phyloP scores from a whole-genome alignment of 371 early-diverging fungal genomes.

The Apophysomyces trapeziformis region DNA sequence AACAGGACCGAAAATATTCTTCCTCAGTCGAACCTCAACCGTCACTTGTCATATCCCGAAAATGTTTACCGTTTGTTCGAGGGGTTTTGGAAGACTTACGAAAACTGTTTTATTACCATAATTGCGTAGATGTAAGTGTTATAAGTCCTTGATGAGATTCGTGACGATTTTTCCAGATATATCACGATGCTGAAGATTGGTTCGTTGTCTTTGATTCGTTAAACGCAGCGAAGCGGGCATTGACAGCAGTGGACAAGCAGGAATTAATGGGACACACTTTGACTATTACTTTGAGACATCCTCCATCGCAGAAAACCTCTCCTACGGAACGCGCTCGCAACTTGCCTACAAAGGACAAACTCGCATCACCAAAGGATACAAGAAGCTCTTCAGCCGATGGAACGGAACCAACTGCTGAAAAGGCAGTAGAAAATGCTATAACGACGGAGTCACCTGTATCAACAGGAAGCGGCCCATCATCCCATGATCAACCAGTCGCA shows the following conservation, averaged over 20 bases:
- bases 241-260: constrained; percentile 49
- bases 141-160: not conserved
- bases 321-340: constrained; percentile 8
- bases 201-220: constrained; percentile 60
- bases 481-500: not conserved
- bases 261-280: constrained; percentile 51
- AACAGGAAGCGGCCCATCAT: not conserved
- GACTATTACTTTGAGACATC: constrained; percentile 36
- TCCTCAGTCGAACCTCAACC: constrained; percentile 30
- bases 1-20: constrained; percentile 14
- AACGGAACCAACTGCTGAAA: not conserved
- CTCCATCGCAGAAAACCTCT: not conserved
- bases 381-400: not conserved
- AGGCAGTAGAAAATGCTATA: not conserved
- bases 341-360: not conserved
- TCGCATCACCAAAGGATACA: not conserved
- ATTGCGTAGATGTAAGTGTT: constrained; percentile 41
- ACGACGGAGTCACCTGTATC: not conserved
- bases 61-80: constrained; percentile 57
- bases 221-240: constrained; percentile 54
- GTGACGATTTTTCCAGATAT: constrained; percentile 18
- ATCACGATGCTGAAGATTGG: constrained; percentile 62
- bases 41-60: constrained; percentile 55
- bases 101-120: constrained; percentile 41
- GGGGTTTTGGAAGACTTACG: constrained; percentile 54